Conservation (phyloP, 1,284 basidiomycete species). For the Ganoderma lucidum region DNA sequence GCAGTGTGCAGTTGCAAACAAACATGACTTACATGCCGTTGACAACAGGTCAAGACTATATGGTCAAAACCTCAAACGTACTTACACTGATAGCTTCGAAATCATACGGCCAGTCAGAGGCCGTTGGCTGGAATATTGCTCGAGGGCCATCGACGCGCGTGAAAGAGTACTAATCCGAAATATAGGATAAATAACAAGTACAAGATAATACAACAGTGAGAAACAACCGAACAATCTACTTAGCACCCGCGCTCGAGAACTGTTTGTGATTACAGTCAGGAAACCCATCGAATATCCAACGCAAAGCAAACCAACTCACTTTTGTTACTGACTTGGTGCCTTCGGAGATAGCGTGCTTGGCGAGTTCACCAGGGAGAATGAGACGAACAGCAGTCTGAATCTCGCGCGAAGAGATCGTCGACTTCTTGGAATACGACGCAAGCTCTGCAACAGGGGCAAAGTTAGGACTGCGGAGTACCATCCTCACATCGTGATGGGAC, state of each 20-base stretch:
- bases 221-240: constrained; percentile 44
- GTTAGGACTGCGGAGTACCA: background rate
- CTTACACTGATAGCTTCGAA: too few relatives aligned
- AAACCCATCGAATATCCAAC: background rate
- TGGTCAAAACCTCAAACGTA: too few relatives aligned
- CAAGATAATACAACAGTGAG: constrained; percentile 35
- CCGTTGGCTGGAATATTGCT: too few relatives aligned
- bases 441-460: constrained; percentile 63
- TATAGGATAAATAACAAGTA: constrained; percentile 40
- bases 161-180: constrained; percentile 26
- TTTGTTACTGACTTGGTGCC: constrained; percentile 66
- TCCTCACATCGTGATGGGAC: constrained; percentile 37
- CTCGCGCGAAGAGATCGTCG: constrained; percentile 93
- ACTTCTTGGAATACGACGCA: constrained; percentile 93
- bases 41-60: too few relatives aligned
- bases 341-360: constrained; percentile 85
- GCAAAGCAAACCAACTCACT: constrained; percentile 23
- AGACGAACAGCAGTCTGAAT: constrained; percentile 93
- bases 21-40: too few relatives aligned
- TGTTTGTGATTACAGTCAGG: constrained; percentile 34
- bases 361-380: constrained; percentile 89
- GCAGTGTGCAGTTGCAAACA: too few relatives aligned
- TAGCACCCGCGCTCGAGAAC: constrained; percentile 73
- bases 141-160: background rate
- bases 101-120: too few relatives aligned